Conservation (phyloP, 345 rosid genomes). For the Eutrema yunnanense region DNA sequence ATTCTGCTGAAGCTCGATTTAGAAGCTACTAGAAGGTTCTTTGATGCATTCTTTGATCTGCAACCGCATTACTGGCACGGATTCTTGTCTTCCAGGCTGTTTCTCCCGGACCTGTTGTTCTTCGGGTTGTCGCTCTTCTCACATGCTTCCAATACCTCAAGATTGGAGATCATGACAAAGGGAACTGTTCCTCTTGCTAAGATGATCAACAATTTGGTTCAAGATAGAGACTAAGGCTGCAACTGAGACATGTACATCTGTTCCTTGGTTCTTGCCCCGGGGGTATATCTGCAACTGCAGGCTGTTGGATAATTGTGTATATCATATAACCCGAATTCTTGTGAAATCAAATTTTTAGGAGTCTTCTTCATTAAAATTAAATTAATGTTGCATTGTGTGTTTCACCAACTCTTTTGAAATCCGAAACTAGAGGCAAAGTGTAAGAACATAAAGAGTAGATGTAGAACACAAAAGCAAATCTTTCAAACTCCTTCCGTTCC, state of each 20-base stretch:
- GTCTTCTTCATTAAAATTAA: not conserved
- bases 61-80: conserved; percentile 94
- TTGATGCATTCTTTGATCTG: conserved; percentile 78
- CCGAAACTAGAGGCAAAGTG: not conserved
- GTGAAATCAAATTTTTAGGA: not conserved
- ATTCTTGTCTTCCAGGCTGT: conserved; percentile 86
- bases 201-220: conserved; percentile 74
- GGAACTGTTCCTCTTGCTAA: conserved; percentile 85
- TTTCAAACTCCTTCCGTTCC: not conserved
- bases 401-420: conserved; percentile 9
- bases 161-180: conserved; percentile 91
- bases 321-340: not conserved
- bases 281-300: not conserved
- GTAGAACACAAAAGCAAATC: conserved; percentile 2
- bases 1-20: conserved; percentile 82
- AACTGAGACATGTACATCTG: conserved; percentile 9
- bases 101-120: conserved; percentile 70
- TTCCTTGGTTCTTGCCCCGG: not conserved
- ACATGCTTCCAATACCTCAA: conserved; percentile 82
- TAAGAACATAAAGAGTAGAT: conserved; percentile 2
- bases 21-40: conserved; percentile 80
- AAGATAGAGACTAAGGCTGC: conserved; percentile 59
- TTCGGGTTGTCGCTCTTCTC: conserved; percentile 84
- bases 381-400: conserved; percentile 7
- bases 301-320: conserved; percentile 19